Evolutionary conservation across 805 yeast species (phyloP).

Genomic region (Tanozyma kutaoensis): DNA sequence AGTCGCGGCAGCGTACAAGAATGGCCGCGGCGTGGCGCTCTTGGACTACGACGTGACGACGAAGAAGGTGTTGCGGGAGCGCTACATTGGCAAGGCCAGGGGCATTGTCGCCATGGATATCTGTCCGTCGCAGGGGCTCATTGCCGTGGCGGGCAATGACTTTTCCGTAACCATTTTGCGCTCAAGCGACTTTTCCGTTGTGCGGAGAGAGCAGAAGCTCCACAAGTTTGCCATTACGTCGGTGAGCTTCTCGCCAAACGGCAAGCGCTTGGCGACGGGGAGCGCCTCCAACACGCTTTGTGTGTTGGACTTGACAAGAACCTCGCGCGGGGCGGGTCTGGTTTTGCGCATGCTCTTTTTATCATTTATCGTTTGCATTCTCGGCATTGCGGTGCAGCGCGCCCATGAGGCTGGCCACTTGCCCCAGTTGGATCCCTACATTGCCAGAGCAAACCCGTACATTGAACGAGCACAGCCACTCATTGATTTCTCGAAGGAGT

Average conservation of each 20-base stretch:
- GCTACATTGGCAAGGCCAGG: conserved; percentile 33
- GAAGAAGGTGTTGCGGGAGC: conserved; percentile 27
- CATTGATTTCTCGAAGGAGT: conserved; percentile 7
- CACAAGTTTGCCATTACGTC: conserved; percentile 73
- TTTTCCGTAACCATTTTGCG: conserved; percentile 49
- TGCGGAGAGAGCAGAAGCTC: conserved; percentile 42
- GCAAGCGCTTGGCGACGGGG: conserved; percentile 52
- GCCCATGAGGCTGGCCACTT: conserved; percentile 22
- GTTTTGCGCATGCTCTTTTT: conserved; percentile 19
- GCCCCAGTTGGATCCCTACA: no score
- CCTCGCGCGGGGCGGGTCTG: conserved; percentile 28
- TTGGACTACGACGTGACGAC: conserved; percentile 29
- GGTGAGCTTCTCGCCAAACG: conserved; percentile 56
- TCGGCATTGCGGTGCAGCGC: conserved; percentile 20
- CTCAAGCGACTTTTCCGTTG: conserved; percentile 34
- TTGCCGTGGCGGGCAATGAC: conserved; percentile 53
- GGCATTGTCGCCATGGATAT: conserved; percentile 42
- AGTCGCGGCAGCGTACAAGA: conserved; percentile 17
- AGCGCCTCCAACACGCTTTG: conserved; percentile 68
- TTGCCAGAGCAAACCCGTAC: no score
- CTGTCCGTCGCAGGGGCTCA: conserved; percentile 26
- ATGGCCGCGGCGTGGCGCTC: conserved; percentile 25
- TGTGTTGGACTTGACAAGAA: conserved; percentile 46
- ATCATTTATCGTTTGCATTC: conserved; percentile 16
- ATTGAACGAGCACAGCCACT: no score